phyloP scores from a whole-genome alignment of 2,329 filamentous ascomycete species.

The Ophiostoma perfectum region DNA sequence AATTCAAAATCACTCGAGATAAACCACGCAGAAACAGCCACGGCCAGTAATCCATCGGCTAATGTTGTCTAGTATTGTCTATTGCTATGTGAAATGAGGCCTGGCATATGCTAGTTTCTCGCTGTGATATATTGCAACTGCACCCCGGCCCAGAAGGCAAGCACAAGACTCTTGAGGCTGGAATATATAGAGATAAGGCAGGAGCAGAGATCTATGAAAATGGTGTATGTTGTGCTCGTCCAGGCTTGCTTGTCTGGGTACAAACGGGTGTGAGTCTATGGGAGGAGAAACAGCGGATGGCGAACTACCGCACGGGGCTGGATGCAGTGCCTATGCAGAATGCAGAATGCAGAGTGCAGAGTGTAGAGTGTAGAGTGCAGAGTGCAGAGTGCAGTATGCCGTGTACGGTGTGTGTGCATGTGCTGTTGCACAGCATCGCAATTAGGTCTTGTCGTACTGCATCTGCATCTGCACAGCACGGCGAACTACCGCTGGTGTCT shows the following conservation, averaged over 20 bases:
- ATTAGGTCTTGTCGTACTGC: background rate
- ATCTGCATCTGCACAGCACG: background rate
- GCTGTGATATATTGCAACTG: background rate
- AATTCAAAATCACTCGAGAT: background rate
- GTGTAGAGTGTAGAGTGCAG: background rate
- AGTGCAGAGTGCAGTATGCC: background rate
- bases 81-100: background rate
- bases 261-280: no score
- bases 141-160: background rate
- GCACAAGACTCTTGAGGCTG: background rate
- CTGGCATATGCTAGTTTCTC: no score
- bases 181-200: background rate
- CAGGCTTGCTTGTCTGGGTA: conserved; percentile 37
- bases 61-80: background rate
- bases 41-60: background rate
- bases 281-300: conserved; percentile 23
- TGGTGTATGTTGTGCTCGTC: conserved; percentile 34
- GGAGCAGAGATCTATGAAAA: background rate
- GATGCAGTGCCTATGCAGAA: background rate
- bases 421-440: conserved; percentile 1
- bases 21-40: background rate
- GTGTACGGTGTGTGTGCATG: background rate
- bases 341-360: background rate
- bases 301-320: background rate
- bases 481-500: background rate